phyloP scores from a whole-genome alignment of 768 basidiomycete genomes.

The Podaxis sp. region DNA sequence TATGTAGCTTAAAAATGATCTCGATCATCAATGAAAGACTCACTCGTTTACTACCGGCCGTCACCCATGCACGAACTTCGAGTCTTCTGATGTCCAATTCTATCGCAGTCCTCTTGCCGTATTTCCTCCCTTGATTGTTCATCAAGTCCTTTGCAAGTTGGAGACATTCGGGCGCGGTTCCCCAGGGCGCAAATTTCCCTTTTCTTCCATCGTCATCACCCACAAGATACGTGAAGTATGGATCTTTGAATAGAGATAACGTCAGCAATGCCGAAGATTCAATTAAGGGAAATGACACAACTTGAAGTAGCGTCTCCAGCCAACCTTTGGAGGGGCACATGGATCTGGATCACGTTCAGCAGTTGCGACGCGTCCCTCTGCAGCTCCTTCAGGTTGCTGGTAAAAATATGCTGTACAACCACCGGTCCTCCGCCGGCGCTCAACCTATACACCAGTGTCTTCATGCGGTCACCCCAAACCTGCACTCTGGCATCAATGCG shows the following conservation, averaged over 20 bases:
- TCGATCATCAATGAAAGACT: slow-evolving; percentile 11
- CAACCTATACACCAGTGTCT: slow-evolving; percentile 30
- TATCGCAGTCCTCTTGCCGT: slow-evolving; percentile 29
- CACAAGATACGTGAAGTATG: slow-evolving; percentile 27
- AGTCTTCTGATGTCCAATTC: slow-evolving; percentile 32
- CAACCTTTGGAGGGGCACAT: slow-evolving; percentile 28
- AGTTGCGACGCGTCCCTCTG: slow-evolving; percentile 38
- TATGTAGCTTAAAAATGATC: neutral
- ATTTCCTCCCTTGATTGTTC: slow-evolving; percentile 27
- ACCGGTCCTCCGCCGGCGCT: slow-evolving; percentile 14
- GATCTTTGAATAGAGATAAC: slow-evolving; percentile 19
- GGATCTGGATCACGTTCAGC: slow-evolving; percentile 37
- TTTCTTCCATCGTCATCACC: slow-evolving; percentile 12
- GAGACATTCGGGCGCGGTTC: slow-evolving; percentile 24
- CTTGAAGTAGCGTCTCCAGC: slow-evolving; percentile 27
- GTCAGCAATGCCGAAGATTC: neutral
- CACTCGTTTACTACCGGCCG: slow-evolving; percentile 36
- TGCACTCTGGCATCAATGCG: slow-evolving; percentile 15
- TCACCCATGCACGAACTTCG: slow-evolving; percentile 40
- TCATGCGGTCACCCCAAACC: slow-evolving; percentile 31
- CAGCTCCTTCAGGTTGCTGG: slow-evolving; percentile 39
- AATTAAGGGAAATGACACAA: slow-evolving; percentile 1
- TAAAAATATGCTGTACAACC: slow-evolving; percentile 44
- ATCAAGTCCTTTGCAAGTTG: slow-evolving; percentile 29
- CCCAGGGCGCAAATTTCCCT: slow-evolving; percentile 10